Evolutionary conservation across 1,139 yeast species (phyloP).

Genomic region (Kodamaea fungicola): DNA sequence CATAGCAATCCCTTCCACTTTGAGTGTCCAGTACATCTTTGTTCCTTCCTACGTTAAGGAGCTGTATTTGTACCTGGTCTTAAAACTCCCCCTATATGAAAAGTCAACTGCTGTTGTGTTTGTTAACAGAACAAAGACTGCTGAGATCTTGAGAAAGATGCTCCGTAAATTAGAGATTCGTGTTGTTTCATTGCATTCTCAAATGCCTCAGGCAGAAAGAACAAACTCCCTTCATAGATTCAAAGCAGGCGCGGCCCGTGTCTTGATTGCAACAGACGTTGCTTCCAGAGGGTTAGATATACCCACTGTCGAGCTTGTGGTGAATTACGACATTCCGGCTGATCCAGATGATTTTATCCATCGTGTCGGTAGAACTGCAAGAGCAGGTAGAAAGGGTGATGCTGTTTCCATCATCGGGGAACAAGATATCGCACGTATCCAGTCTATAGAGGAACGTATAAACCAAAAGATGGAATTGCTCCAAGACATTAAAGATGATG

Average conservation of each 20-base stretch:
- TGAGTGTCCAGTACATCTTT: slow-evolving; percentile 52
- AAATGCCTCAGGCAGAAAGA: slow-evolving; percentile 90
- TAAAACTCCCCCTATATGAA: slow-evolving; percentile 59
- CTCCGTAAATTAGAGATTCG: slow-evolving; percentile 70
- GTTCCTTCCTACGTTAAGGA: slow-evolving; percentile 87
- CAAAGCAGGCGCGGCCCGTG: slow-evolving; percentile 90
- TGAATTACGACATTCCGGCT: slow-evolving; percentile 91
- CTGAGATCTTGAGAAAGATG: slow-evolving; percentile 79
- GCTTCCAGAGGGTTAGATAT: slow-evolving; percentile 98
- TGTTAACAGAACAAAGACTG: slow-evolving; percentile 86
- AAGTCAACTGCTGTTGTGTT: slow-evolving; percentile 77
- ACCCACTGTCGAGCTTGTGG: slow-evolving; percentile 83
- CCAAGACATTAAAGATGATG: slow-evolving; percentile 68
- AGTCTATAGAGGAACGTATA: slow-evolving; percentile 83
- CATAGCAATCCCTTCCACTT: slow-evolving; percentile 76
- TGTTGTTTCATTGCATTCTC: slow-evolving; percentile 89
- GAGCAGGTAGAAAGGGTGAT: slow-evolving; percentile 79
- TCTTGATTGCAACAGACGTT: slow-evolving; percentile 90
- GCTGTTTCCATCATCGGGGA: slow-evolving; percentile 72
- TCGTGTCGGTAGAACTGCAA: slow-evolving; percentile 99
- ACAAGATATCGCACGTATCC: slow-evolving; percentile 75
- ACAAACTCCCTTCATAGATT: slow-evolving; percentile 88
- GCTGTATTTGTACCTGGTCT: slow-evolving; percentile 71
- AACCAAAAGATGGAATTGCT: slow-evolving; percentile 73
- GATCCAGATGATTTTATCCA: slow-evolving; percentile 97